These are phyloP conservation scores for Lyophyllum decastes DNA, from an alignment of 768 basidiomycete genomes.

Conservation along the genomic window DNA sequence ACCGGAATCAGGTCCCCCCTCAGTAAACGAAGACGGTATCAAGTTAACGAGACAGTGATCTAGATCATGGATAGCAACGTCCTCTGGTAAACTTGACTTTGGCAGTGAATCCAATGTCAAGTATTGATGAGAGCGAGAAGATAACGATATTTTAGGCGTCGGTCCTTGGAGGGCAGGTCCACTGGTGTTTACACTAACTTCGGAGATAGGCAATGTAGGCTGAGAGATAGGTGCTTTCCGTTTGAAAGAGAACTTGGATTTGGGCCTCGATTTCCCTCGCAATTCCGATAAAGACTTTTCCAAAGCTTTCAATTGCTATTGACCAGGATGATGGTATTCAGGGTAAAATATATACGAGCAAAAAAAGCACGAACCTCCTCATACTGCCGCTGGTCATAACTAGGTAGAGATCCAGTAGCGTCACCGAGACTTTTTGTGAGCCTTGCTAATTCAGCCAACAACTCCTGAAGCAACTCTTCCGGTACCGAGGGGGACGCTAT, in stretches of 20 bases:
- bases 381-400: constrained; percentile 74
- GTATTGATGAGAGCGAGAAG: constrained; percentile 45
- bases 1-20: constrained; percentile 5
- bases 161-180: constrained; percentile 5
- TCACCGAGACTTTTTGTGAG: constrained; percentile 64
- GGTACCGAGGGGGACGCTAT: constrained; percentile 29
- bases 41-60: constrained; percentile 73
- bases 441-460: constrained; percentile 54
- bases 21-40: constrained; percentile 26
- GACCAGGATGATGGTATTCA: constrained; percentile 11
- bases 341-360: not conserved
- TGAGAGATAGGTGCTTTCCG: constrained; percentile 29
- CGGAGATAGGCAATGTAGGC: constrained; percentile 6
- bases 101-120: constrained; percentile 46
- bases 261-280: constrained; percentile 43
- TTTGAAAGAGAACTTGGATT: constrained; percentile 70
- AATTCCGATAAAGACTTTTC: constrained; percentile 57
- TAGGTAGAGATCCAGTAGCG: constrained; percentile 64
- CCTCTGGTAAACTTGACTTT: constrained; percentile 37
- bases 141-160: constrained; percentile 41
- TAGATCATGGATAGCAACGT: constrained; percentile 69
- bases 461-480: constrained; percentile 39
- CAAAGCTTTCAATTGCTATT: constrained; percentile 66
- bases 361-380: constrained; percentile 52
- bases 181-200: not conserved